A percentile compares a stretch with the other conserved stretches of the same genome.
phyloP scores from a whole-genome alignment of 495 filamentous ascomycete genomes.

The Pyrenula massariospora region DNA sequence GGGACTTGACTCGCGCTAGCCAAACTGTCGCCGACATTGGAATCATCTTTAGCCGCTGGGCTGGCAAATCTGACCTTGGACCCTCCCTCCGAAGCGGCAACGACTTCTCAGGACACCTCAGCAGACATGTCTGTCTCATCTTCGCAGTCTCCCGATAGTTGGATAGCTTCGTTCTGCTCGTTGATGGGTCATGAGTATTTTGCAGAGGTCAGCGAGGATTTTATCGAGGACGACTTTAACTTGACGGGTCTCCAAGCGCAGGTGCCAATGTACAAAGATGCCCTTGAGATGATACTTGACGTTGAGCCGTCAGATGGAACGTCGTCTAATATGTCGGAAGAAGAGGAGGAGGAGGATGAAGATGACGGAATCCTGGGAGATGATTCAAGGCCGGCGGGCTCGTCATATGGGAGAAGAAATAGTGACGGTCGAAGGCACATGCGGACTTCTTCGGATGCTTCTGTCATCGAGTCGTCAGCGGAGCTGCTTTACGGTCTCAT shows the following conservation, averaged over 20 bases:
- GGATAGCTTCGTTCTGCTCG: constrained; percentile 95
- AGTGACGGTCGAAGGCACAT: constrained; percentile 61
- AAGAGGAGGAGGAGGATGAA: constrained; percentile 61
- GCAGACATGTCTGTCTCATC: constrained; percentile 47
- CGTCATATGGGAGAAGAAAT: constrained; percentile 9
- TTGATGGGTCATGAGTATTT: constrained; percentile 97
- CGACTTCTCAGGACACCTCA: constrained; percentile 17
- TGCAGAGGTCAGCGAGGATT: constrained; percentile 95
- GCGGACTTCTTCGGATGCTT: constrained; percentile 80
- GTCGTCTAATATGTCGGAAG: constrained; percentile 63
- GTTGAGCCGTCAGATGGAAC: constrained; percentile 93
- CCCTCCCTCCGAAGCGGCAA: background rate
- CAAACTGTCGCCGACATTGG: background rate
- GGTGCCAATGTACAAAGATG: constrained; percentile 98
- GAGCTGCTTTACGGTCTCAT: constrained; percentile 97
- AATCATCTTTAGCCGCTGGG: background rate
- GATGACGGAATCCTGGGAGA: constrained; percentile 38
- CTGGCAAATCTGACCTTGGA: background rate
- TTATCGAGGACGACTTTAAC: constrained; percentile 99
- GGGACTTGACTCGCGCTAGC: background rate
- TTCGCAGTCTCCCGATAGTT: constrained; percentile 79
- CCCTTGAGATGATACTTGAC: constrained; percentile 92
- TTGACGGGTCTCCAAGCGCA: constrained; percentile 88
- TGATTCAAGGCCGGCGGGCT: constrained; percentile 52
- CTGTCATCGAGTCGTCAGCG: constrained; percentile 89